phyloP scores from a whole-genome alignment of 2,329 filamentous ascomycete genomes.

The Daldinia eschscholtzii region DNA sequence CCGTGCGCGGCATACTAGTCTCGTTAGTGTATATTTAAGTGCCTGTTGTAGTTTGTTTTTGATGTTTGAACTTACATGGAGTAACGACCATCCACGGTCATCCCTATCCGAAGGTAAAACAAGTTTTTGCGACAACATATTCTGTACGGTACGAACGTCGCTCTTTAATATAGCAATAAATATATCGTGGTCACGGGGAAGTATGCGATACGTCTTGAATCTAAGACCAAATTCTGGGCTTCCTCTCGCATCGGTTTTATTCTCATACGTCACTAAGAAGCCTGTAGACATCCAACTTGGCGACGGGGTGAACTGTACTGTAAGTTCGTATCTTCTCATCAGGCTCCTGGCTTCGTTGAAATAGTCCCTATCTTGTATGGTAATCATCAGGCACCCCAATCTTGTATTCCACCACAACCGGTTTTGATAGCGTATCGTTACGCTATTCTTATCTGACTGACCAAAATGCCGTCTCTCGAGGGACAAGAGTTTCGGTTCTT shows the following conservation, averaged over 20 bases:
- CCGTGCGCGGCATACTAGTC: background rate
- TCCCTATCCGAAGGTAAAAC: constrained; percentile 29
- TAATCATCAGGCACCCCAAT: constrained; percentile 13
- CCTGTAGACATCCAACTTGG: constrained; percentile 34
- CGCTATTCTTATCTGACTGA: constrained; percentile 6
- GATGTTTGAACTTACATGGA: constrained; percentile 21
- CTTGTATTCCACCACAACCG: background rate
- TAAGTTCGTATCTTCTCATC: constrained; percentile 22
- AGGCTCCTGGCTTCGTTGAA: constrained; percentile 13
- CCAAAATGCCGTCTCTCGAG: background rate
- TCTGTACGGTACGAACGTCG: constrained; percentile 12
- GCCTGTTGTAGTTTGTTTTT: background rate
- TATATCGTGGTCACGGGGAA: constrained; percentile 20
- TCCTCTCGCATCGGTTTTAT: constrained; percentile 29
- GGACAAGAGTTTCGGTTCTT: background rate
- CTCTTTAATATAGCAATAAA: background rate
- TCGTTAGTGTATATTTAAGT: constrained; percentile 6
- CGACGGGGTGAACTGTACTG: constrained; percentile 29
- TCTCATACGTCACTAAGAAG: constrained; percentile 32
- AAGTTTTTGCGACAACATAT: constrained; percentile 28
- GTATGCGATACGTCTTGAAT: constrained; percentile 20
- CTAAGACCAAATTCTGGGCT: constrained; percentile 11
- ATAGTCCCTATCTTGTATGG: constrained; percentile 12
- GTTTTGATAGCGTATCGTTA: constrained; percentile 1
- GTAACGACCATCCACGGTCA: background rate